Evolutionary conservation across 1,284 basidiomycete species (phyloP).

Genomic region (Paramarasmius palmivorus): DNA sequence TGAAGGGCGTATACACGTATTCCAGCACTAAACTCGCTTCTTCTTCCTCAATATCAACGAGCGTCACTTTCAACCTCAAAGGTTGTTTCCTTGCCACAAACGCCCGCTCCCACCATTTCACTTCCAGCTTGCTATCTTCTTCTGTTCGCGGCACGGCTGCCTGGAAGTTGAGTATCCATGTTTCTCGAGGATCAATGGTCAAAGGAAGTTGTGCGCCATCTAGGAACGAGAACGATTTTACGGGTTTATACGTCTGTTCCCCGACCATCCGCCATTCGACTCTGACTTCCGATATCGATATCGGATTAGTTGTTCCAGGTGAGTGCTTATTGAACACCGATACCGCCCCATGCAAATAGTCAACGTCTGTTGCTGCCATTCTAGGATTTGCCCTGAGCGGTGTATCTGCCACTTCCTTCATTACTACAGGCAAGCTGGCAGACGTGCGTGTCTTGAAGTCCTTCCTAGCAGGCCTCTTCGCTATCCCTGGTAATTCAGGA

Average conservation of each 20-base stretch:
- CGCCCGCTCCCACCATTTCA: constrained; percentile 32
- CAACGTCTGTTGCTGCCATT: constrained; percentile 18
- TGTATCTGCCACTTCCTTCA: constrained; percentile 29
- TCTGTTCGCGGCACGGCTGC: constrained; percentile 29
- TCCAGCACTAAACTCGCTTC: constrained; percentile 35
- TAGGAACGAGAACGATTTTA: constrained; percentile 24
- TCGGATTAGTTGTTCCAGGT: constrained; percentile 24
- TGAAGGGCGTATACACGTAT: constrained; percentile 30
- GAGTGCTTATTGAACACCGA: constrained; percentile 33
- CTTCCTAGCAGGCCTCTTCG: constrained; percentile 26
- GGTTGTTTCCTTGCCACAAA: constrained; percentile 31
- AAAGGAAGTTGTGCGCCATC: constrained; percentile 26
- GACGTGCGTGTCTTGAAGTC: constrained; percentile 34
- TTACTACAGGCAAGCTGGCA: constrained; percentile 26
- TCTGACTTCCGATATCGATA: constrained; percentile 30
- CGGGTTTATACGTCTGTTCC: constrained; percentile 28
- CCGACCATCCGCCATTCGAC: constrained; percentile 33
- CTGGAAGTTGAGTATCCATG: constrained; percentile 26
- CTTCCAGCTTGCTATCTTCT: constrained; percentile 26
- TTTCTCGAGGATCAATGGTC: constrained; percentile 33
- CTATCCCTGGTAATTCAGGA: constrained; percentile 26
- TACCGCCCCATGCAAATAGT: constrained; percentile 28
- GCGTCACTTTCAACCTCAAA: constrained; percentile 29
- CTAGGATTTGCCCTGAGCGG: constrained; percentile 29
- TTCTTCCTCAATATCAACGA: constrained; percentile 35